Evolutionary conservation across 345 rosid species (phyloP), one percentile per base, ranked within the genome.

Genomic region (Ricinus communis): DNA sequence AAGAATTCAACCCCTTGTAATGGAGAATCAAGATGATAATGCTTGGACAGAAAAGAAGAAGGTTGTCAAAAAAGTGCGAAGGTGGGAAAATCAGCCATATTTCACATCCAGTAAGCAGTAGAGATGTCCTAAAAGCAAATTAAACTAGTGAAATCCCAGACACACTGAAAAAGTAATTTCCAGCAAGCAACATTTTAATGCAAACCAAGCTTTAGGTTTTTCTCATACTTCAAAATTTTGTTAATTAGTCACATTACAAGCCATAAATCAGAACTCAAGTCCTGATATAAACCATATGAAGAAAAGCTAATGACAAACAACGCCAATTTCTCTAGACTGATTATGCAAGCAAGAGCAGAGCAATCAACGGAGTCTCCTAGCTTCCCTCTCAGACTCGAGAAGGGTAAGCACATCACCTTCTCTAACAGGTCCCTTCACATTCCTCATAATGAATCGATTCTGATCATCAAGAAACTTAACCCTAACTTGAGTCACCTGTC

Each of bases 401-500:
- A 90, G 81, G n/a, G 93, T 87, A 46, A 90, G 91, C 58, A 90
- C 77, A 67, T 90, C 96, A 0, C 93, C 96, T 68, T 90, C 93
- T 72, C 96, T 90, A 16, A 90, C 90, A 0, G 96, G 93, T 76
- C 96, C 96, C 84, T 91, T 87, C 30, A 87, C 95, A 7, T 93
- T 93, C 83, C 98, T 85, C 94, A 88, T 93, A 77, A 93, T 88
- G 76, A 76, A 86, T 0, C 93, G 84, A 77, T 86, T 85, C 73
- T 74, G 84, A 66, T 86, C 88, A 33, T 86, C 90, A 47, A 85
- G 61, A 66, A 92, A 90, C 88, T 88, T 92, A 22, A 90, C 96
- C 69, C 97, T 79, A 47, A 92, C 96, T 71, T 90, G 94, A 65
- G 97, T 92, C 72, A 90, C 97, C 76, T 92, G 96, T 28, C 96